Percentiles rank a stretch among this genome's conserved stretches.
Conservation (phyloP, 164 flowering plant genomes). For the Vitis riparia region DNA sequence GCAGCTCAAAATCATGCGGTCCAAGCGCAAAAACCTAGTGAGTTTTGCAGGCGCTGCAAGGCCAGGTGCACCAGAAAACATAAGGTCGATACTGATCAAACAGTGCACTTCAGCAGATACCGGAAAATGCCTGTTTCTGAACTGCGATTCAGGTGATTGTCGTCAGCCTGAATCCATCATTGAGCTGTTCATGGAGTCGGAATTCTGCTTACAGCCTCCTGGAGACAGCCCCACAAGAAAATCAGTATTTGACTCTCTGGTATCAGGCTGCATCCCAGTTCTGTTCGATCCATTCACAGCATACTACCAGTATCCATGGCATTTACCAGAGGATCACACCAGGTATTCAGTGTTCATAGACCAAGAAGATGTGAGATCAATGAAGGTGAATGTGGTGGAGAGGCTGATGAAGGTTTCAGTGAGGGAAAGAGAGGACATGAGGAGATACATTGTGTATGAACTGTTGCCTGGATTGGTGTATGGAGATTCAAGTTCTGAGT, state of each 20-base stretch:
- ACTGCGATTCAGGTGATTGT: conserved; percentile 50
- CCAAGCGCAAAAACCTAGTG: conserved; percentile 38
- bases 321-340: conserved; percentile 61
- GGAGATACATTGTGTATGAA: conserved; percentile 71
- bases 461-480: conserved; percentile 74
- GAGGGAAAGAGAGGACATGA: conserved; percentile 62
- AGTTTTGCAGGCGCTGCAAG: conserved; percentile 74
- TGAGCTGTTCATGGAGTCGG: conserved; percentile 61
- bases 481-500: conserved; percentile 42
- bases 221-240: conserved; percentile 86
- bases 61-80: conserved; percentile 44
- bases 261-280: conserved; percentile 90
- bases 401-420: conserved; percentile 40
- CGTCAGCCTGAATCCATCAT: conserved; percentile 41
- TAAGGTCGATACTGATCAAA: conserved; percentile 53
- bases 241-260: conserved; percentile 75
- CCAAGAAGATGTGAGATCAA: conserved; percentile 54
- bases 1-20: conserved; percentile 45
- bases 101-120: conserved; percentile 43
- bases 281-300: conserved; percentile 76
- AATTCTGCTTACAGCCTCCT: conserved; percentile 84
- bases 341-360: conserved; percentile 68
- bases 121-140: conserved; percentile 41
- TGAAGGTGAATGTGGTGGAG: conserved; percentile 58
- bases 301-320: conserved; percentile 87